Evolutionary conservation across 306 rosid species (phyloP).

Genomic region (Prunus fruticosa): DNA sequence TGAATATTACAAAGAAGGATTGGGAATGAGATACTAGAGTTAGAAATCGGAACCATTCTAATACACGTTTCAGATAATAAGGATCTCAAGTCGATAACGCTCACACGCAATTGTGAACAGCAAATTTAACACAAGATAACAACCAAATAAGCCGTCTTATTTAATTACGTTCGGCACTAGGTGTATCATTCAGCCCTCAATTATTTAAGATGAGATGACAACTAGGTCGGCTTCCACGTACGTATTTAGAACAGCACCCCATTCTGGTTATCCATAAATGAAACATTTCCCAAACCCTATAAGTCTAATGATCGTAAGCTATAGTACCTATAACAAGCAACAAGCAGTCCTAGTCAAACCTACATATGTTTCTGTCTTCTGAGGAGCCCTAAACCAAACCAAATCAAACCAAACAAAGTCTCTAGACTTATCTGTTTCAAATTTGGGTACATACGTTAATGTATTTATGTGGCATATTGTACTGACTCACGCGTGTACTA

Average conservation of each 20-base stretch:
- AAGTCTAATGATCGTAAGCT: too few relatives aligned
- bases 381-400: neutral
- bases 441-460: neutral
- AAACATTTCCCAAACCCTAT: neutral
- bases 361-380: neutral
- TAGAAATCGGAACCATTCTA: too few relatives aligned
- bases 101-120: too few relatives aligned
- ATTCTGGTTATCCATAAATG: neutral
- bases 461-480: neutral
- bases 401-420: too few relatives aligned
- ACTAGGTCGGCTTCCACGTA: neutral
- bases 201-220: neutral
- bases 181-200: neutral
- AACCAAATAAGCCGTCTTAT: too few relatives aligned
- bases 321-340: too few relatives aligned
- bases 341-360: neutral
- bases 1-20: too few relatives aligned
- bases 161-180: neutral
- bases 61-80: too few relatives aligned
- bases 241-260: neutral
- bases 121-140: too few relatives aligned
- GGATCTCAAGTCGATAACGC: too few relatives aligned
- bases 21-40: too few relatives aligned
- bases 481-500: neutral
- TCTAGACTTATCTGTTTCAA: neutral